phyloP scores from a whole-genome alignment of 371 early-diverging fungal species.

The Capillidium heterosporum region DNA sequence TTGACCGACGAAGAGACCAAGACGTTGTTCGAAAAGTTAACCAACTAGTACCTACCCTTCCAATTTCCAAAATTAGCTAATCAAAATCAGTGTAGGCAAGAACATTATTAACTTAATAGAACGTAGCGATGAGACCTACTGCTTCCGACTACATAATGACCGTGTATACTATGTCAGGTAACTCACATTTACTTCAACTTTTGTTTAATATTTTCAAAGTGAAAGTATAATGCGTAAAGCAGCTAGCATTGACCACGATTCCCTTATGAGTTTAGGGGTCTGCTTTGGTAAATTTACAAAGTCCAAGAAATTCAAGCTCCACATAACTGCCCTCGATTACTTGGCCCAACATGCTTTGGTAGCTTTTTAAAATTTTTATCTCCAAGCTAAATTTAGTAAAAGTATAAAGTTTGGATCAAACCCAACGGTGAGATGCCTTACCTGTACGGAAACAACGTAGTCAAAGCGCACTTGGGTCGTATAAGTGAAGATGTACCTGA shows the following conservation, averaged over 20 bases:
- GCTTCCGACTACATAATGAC: constrained; percentile 86
- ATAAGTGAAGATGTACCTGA: constrained; percentile 96
- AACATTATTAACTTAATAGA: constrained; percentile 91
- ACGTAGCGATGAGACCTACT: constrained; percentile 85
- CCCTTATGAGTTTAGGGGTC: constrained; percentile 77
- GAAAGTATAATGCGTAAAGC: constrained; percentile 81
- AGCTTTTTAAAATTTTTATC: constrained; percentile 2
- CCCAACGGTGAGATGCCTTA: constrained; percentile 98
- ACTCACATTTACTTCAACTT: neutral
- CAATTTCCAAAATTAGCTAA: neutral
- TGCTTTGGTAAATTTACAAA: constrained; percentile 99
- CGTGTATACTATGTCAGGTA: constrained; percentile 89
- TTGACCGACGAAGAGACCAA: constrained; percentile 73
- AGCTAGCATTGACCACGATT: constrained; percentile 65
- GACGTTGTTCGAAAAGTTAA: constrained; percentile 85
- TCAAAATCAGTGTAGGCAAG: constrained; percentile 60
- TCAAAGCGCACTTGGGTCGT: constrained; percentile 93
- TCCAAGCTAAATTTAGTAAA: neutral
- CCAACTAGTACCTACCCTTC: constrained; percentile 63
- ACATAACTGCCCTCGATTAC: constrained; percentile 83
- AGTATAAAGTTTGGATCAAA: constrained; percentile 96
- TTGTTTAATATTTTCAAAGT: constrained; percentile 16
- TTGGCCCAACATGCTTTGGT: constrained; percentile 90
- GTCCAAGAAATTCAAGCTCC: constrained; percentile 89
- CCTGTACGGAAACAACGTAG: constrained; percentile 97